These are phyloP conservation scores for Phaseolus coccineus DNA, from an alignment of 331 rosid species.

Conservation along the genomic window DNA sequence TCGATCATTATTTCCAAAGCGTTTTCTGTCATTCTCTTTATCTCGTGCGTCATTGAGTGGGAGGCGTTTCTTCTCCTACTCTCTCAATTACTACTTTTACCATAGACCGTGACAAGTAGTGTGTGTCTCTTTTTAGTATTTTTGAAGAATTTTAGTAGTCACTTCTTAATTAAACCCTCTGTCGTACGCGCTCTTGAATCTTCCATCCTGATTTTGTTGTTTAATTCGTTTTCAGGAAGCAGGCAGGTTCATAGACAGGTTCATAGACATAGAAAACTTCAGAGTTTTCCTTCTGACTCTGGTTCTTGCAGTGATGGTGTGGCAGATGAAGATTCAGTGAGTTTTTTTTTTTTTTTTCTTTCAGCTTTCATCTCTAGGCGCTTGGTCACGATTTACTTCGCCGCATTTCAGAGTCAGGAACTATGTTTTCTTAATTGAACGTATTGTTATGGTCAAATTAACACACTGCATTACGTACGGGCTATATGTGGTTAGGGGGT, in stretches of 20 bases:
- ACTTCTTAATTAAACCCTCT: not conserved
- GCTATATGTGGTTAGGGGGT: not conserved
- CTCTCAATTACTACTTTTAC: not conserved
- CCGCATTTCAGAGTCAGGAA: not conserved
- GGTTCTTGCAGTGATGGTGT: constrained; percentile 58
- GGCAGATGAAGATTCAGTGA: constrained; percentile 61
- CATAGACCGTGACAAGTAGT: not conserved
- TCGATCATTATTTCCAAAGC: not conserved
- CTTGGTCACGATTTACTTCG: not conserved
- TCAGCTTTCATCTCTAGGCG: not conserved
- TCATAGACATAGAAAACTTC: constrained; percentile 50
- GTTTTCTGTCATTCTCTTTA: not conserved
- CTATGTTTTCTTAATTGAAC: not conserved
- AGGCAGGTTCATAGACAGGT: constrained; percentile 53
- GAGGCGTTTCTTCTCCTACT: not conserved
- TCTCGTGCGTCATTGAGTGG: constrained; percentile 31
- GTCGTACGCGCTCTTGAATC: constrained; percentile 1
- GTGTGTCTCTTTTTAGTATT: not conserved
- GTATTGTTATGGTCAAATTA: not conserved
- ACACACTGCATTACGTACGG: not conserved
- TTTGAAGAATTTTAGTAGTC: not conserved
- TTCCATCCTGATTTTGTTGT: constrained; percentile 40
- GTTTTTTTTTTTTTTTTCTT: constrained; percentile 16
- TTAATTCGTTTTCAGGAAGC: constrained; percentile 59
- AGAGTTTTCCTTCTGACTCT: constrained; percentile 57